A percentile compares a stretch with the other conserved stretches of the same genome.
Conservation (phyloP, 768 basidiomycete genomes). For the Neoboletus subvelutipes region DNA sequence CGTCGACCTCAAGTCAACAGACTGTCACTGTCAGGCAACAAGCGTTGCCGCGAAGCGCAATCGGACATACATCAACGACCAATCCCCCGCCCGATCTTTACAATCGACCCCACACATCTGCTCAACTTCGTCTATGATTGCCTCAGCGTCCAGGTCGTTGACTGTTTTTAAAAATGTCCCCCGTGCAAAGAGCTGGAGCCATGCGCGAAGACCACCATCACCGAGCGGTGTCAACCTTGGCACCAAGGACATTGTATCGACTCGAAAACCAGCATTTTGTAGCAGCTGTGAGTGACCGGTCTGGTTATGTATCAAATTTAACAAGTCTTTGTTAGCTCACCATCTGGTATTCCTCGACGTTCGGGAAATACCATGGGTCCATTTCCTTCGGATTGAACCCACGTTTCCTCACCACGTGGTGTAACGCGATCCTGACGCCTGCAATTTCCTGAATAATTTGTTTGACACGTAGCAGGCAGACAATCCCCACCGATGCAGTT, state of each 20-base stretch:
- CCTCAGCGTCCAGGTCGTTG: slow-evolving; percentile 51
- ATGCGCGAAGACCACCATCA: slow-evolving; percentile 53
- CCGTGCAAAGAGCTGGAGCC: slow-evolving; percentile 68
- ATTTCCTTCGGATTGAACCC: slow-evolving; percentile 57
- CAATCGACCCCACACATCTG: slow-evolving; percentile 56
- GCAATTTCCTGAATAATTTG: slow-evolving; percentile 8
- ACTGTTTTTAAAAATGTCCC: slow-evolving; percentile 56
- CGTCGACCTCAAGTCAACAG: slow-evolving; percentile 4
- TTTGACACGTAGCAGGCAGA: background rate
- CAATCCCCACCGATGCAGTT: slow-evolving; percentile 58
- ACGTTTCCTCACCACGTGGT: slow-evolving; percentile 48
- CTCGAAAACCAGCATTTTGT: slow-evolving; percentile 53
- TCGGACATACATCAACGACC: slow-evolving; percentile 73
- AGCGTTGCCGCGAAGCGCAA: slow-evolving; percentile 60
- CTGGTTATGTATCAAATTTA: slow-evolving; percentile 3
- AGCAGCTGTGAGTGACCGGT: slow-evolving; percentile 45
- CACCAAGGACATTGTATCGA: slow-evolving; percentile 51
- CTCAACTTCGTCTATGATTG: slow-evolving; percentile 63
- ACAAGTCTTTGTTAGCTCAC: slow-evolving; percentile 33
- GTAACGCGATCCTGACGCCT: slow-evolving; percentile 63
- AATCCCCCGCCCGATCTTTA: slow-evolving; percentile 56
- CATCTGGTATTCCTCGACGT: slow-evolving; percentile 59
- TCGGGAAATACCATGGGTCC: slow-evolving; percentile 89
- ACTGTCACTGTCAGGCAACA: slow-evolving; percentile 23
- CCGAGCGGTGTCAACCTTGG: slow-evolving; percentile 55